Percentiles rank a stretch among this genome's conserved stretches.
These are phyloP conservation scores for Radiomyces spectabilis DNA, from an alignment of 192 early-diverging fungal species.

Conservation along the genomic window DNA sequence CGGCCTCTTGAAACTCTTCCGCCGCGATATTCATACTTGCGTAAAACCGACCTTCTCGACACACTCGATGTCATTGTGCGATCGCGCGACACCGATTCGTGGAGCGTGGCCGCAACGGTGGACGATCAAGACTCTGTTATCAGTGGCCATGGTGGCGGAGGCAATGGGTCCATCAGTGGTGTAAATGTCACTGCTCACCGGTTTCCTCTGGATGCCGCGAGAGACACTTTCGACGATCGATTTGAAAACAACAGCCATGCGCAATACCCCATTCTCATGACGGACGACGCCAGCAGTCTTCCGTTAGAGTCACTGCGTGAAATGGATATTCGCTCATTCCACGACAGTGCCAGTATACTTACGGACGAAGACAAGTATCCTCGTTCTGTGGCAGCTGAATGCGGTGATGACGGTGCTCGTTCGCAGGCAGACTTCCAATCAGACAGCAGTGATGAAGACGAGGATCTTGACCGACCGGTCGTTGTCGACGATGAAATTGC, in stretches of 20 bases:
- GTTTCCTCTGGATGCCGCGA: no score
- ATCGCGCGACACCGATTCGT: slow-evolving; percentile 25
- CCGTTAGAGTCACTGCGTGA: slow-evolving; percentile 7
- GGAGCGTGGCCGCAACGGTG: slow-evolving; percentile 34
- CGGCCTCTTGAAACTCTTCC: slow-evolving; percentile 5
- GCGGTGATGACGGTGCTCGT: slow-evolving; percentile 26
- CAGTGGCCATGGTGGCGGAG: slow-evolving; percentile 22
- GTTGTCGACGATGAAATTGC: slow-evolving; percentile 25
- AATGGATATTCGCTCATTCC: neutral
- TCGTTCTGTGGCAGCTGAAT: slow-evolving; percentile 29
- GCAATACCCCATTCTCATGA: no score
- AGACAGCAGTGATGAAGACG: neutral
- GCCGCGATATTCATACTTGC: slow-evolving; percentile 20
- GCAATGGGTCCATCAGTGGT: no score
- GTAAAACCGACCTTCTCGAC: slow-evolving; percentile 28
- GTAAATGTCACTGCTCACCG: no score
- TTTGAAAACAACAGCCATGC: no score
- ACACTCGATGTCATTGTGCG: slow-evolving; percentile 19
- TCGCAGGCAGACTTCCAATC: neutral
- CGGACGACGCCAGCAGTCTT: no score
- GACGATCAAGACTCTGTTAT: slow-evolving; percentile 32
- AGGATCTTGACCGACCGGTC: neutral
- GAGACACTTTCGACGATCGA: no score
- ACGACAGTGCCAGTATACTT: neutral
- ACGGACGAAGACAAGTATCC: slow-evolving; percentile 18